phyloP scores from a whole-genome alignment of 345 rosid genomes.

The Eucalyptus viminalis region DNA sequence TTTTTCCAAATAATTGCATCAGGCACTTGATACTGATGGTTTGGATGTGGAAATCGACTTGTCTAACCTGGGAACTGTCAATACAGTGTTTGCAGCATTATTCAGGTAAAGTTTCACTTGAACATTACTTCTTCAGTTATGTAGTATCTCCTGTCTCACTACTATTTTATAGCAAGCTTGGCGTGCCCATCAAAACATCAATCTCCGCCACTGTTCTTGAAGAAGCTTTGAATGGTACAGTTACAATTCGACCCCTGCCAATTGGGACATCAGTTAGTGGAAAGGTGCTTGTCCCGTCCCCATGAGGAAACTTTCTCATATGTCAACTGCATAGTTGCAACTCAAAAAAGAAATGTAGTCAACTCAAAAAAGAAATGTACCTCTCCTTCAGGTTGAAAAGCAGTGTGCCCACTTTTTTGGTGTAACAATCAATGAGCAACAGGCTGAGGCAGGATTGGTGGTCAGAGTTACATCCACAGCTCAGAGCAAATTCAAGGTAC shows the following conservation, averaged over 20 bases:
- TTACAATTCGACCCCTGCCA: constrained; percentile 94
- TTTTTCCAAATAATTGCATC: neutral
- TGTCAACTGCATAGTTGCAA: neutral
- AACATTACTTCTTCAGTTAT: neutral
- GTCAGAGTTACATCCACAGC: constrained; percentile 87
- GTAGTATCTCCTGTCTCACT: neutral
- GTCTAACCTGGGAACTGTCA: constrained; percentile 96
- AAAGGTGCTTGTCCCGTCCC: constrained; percentile 37
- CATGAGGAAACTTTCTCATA: neutral
- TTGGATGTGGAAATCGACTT: constrained; percentile 98
- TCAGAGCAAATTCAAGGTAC: constrained; percentile 97
- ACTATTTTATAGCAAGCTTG: constrained; percentile 63
- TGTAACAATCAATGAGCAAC: constrained; percentile 86
- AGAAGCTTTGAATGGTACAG: constrained; percentile 94
- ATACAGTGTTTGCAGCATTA: constrained; percentile 97
- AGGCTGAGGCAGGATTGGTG: constrained; percentile 91
- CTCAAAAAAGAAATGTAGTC: neutral
- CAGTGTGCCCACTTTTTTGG: constrained; percentile 98
- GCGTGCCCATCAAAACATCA: constrained; percentile 97
- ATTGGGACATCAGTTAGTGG: constrained; percentile 95
- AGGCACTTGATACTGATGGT: constrained; percentile 84
- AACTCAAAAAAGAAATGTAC: neutral
- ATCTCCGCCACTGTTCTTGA: constrained; percentile 97
- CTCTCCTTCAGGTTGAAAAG: constrained; percentile 68
- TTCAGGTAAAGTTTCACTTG: constrained; percentile 48